Evolutionary conservation across 257 asterid genomes (phyloP).

Genomic region (Gardenia jasminoides): DNA sequence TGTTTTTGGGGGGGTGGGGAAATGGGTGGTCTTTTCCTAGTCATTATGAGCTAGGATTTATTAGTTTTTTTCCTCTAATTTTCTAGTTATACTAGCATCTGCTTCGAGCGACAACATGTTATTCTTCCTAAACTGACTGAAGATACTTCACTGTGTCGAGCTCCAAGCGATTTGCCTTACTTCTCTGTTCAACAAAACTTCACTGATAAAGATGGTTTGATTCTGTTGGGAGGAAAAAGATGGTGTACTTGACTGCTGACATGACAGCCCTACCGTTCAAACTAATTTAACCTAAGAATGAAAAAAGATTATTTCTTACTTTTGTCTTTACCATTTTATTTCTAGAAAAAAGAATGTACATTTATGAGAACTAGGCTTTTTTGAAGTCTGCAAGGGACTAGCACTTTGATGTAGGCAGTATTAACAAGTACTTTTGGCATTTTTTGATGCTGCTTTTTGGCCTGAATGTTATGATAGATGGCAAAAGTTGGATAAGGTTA

Average conservation of each 20-base stretch:
- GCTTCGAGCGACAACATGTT: no score
- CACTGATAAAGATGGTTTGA: no score
- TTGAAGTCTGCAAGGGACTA: background rate
- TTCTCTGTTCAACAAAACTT: no score
- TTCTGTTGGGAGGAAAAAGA: background rate
- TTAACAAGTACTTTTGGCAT: background rate
- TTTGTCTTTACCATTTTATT: no score
- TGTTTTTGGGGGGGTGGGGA: no score
- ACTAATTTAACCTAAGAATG: background rate
- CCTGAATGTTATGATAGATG: background rate
- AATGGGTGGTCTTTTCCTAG: no score
- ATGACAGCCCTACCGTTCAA: background rate
- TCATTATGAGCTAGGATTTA: no score
- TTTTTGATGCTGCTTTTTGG: background rate
- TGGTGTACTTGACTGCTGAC: background rate
- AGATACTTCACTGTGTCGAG: background rate
- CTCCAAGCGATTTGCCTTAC: background rate
- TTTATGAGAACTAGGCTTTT: background rate
- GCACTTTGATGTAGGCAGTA: background rate
- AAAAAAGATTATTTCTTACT: background rate
- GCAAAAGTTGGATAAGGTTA: background rate
- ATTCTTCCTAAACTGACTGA: background rate
- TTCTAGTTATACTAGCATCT: no score
- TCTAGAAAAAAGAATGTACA: background rate
- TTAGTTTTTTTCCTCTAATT: no score